Evolutionary conservation across 1,284 basidiomycete species (phyloP).

Genomic region (Coniferiporia weirii): DNA sequence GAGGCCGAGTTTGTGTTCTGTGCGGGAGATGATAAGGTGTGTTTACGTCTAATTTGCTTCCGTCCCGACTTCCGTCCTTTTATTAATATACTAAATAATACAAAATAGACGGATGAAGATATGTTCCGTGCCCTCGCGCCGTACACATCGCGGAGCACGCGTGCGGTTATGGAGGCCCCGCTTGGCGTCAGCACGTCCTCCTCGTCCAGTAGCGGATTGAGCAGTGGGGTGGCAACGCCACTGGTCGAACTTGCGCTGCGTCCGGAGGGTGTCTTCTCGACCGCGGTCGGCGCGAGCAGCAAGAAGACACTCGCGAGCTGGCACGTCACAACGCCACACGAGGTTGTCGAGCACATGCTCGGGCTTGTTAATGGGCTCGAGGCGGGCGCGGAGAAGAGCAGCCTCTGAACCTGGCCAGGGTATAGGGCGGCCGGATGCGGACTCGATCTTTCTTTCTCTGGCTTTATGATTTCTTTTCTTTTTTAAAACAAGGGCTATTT

Average conservation of each 20-base stretch:
- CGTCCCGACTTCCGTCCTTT: constrained; percentile 5
- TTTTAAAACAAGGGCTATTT: no score
- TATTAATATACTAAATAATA: not conserved
- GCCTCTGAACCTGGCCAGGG: not conserved
- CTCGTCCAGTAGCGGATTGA: not conserved
- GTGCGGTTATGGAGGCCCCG: constrained; percentile 64
- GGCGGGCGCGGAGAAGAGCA: constrained; percentile 4
- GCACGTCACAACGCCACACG: constrained; percentile 80
- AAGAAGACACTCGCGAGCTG: constrained; percentile 86
- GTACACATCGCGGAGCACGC: constrained; percentile 34
- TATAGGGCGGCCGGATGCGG: not conserved
- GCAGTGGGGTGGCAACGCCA: constrained; percentile 27
- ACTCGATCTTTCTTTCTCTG: not conserved
- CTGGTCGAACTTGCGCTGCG: constrained; percentile 62
- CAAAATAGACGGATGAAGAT: constrained; percentile 80
- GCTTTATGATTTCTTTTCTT: not conserved
- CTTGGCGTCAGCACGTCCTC: constrained; percentile 29
- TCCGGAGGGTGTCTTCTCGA: constrained; percentile 77
- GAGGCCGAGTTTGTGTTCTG: constrained; percentile 96
- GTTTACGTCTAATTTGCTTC: constrained; percentile 20
- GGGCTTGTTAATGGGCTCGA: constrained; percentile 33
- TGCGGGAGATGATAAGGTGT: constrained; percentile 94
- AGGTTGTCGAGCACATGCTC: constrained; percentile 70
- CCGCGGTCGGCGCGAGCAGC: constrained; percentile 79
- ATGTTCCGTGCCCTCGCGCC: constrained; percentile 88